Evolutionary conservation across 1,284 basidiomycete genomes (phyloP), one percentile per base, ranked within the genome.

Genomic region (Megacollybia platyphylla): DNA sequence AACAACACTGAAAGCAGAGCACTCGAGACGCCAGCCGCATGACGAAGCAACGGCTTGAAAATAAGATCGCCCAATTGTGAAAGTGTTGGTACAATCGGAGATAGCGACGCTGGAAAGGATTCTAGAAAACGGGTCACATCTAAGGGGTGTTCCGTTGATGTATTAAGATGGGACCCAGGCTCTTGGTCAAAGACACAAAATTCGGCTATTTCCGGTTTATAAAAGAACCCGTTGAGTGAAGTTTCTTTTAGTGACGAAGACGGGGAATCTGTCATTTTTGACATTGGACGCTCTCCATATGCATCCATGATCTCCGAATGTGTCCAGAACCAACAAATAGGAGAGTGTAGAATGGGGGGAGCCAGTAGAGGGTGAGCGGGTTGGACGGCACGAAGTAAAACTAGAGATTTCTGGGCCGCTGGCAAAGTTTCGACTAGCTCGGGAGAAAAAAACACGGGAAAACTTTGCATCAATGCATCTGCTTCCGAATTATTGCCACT

Each of bases 241-340:
- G 15, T 15, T 34, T 11, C 11, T 11, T 11, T 34, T 15, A 6
- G 11, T 28, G 26, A 1, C 20, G 40, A 7, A 28, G 13, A 17
- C 18, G 17, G 20, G 7, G 28, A 17, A 17, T 45, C 26, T 15
- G 28, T 29, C 11, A 17, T 10, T 2, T 35, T 26, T 7, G 46
- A 43, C 10, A 41, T 31, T 3, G 35, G n/a, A 26, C 17, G 13
- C 36, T 26, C 52, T 48, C 51, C 48, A 67, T 71, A 74, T 28
- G 65, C 57, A 7, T 55, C 58, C 18, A 65, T 54, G 8, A 86
- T 64, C 29, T 71, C 68, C 8, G 64, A 58, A 42, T 64, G 57
- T 0, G 68, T 68, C 85, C 85, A 88, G 38, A 79, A 58, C 85
- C 84, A 87, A 3, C 56, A 53, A 1, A 83, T 62, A n/a, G 55